Percentiles rank a stretch among this genome's conserved stretches.
These are phyloP conservation scores for Aspergillus sp. DNA, from an alignment of 2,329 filamentous ascomycete species.

Conservation along the genomic window DNA sequence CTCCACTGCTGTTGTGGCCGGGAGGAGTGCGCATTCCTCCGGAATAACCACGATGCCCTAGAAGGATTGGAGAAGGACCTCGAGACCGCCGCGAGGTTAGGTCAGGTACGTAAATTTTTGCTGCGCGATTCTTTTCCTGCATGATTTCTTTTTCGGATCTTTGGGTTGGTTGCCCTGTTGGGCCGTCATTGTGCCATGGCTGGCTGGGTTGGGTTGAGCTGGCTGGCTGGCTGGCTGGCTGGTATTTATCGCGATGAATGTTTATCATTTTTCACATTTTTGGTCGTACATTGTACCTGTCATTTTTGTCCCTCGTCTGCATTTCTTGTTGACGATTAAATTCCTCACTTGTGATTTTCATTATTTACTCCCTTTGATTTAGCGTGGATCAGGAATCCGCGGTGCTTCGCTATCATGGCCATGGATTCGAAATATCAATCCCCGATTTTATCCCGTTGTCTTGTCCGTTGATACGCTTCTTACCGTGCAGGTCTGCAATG, in stretches of 20 bases:
- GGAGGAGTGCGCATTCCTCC: conserved; percentile 73
- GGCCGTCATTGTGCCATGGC: conserved; percentile 1
- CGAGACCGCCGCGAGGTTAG: conserved; percentile 78
- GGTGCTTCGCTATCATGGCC: conserved; percentile 21
- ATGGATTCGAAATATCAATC: conserved; percentile 16
- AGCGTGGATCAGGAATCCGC: background rate
- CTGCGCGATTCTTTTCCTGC: background rate
- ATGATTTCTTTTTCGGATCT: conserved; percentile 13
- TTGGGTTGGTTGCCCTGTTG: background rate
- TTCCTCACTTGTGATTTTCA: conserved; percentile 7
- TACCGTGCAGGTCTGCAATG: conserved; percentile 15
- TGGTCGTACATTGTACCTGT: conserved; percentile 4
- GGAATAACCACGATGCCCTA: conserved; percentile 75
- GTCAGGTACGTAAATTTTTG: conserved; percentile 70
- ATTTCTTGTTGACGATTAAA: conserved; percentile 14
- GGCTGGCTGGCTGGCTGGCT: background rate
- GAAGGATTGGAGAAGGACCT: conserved; percentile 85
- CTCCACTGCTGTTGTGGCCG: conserved; percentile 80
- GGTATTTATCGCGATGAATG: background rate
- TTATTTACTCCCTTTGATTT: background rate
- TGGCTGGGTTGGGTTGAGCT: background rate
- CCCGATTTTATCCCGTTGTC: conserved; percentile 30
- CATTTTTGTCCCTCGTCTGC: conserved; percentile 7
- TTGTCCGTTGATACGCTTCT: conserved; percentile 29
- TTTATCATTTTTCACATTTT: conserved; percentile 10